Evolutionary conservation across 1,284 basidiomycete genomes (phyloP).

Genomic region (Cryptococcus sp.): DNA sequence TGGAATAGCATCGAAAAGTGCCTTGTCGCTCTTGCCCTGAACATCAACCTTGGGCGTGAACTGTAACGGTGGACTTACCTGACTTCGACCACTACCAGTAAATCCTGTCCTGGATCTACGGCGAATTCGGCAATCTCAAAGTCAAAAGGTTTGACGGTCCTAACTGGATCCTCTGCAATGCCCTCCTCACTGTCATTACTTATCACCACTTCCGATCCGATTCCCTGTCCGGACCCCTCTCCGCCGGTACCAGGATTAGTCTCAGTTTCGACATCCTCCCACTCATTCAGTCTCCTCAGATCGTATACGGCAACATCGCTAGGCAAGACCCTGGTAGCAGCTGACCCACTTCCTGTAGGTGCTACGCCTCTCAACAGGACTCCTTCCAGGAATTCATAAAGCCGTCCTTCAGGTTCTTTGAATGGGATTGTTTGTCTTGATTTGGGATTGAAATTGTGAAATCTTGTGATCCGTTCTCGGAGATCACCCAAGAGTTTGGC

Average conservation of each 20-base stretch:
- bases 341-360: background rate
- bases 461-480: slow-evolving; percentile 36
- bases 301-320: slow-evolving; percentile 24
- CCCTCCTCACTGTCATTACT: slow-evolving; percentile 10
- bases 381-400: slow-evolving; percentile 48
- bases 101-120: slow-evolving; percentile 45
- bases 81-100: slow-evolving; percentile 39
- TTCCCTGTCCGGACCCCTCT: background rate
- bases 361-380: slow-evolving; percentile 24
- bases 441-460: slow-evolving; percentile 34
- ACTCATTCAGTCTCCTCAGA: slow-evolving; percentile 17
- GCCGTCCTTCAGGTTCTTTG: slow-evolving; percentile 34
- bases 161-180: slow-evolving; percentile 16
- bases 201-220: slow-evolving; percentile 6
- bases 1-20: slow-evolving; percentile 31
- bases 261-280: slow-evolving; percentile 30
- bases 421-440: slow-evolving; percentile 18
- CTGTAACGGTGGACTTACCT: slow-evolving; percentile 21
- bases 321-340: slow-evolving; percentile 2
- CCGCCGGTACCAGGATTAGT: slow-evolving; percentile 16
- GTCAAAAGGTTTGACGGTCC: slow-evolving; percentile 22
- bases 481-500: slow-evolving; percentile 34
- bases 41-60: too few relatives aligned
- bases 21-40: background rate
- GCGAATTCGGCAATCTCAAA: slow-evolving; percentile 44